Evolutionary conservation across 441 rosid species (phyloP).

Genomic region (Erodium texanum): DNA sequence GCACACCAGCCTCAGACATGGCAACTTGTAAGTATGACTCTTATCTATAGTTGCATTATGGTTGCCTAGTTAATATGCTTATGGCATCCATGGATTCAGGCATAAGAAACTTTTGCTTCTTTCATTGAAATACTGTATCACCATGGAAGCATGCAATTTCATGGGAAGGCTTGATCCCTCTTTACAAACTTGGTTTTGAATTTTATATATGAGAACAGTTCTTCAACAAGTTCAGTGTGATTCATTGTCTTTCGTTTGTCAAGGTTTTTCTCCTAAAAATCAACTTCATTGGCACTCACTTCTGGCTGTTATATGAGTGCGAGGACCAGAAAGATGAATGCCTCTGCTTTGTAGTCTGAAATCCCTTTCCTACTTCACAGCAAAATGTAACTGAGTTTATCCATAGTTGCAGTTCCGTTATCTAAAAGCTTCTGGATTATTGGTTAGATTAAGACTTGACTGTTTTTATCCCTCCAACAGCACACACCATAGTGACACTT

Average conservation of each 20-base stretch:
- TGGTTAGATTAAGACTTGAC: neutral
- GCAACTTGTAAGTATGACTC: slow-evolving; percentile 33
- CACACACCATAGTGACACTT: neutral
- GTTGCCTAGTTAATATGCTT: slow-evolving; percentile 1
- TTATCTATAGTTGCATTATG: slow-evolving; percentile 10
- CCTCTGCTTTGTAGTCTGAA: no score
- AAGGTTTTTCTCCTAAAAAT: no score
- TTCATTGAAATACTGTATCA: no score
- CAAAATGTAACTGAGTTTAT: neutral
- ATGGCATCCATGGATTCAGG: slow-evolving; percentile 3
- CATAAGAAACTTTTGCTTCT: neutral
- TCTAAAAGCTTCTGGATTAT: neutral
- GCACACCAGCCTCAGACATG: slow-evolving; percentile 31
- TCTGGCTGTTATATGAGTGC: no score
- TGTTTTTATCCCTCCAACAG: neutral
- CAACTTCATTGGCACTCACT: no score
- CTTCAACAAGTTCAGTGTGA: no score
- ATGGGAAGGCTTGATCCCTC: neutral
- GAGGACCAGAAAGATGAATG: no score
- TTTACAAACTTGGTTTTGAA: neutral
- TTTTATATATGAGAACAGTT: no score
- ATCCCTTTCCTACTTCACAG: no score
- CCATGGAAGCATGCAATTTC: neutral
- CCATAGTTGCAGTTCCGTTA: slow-evolving; percentile 33
- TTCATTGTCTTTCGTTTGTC: no score